Percentiles rank a stretch among this genome's conserved stretches.
These are phyloP conservation scores for Thalassiosira mediterranea DNA, from an alignment of 352 stramenopile genomes.

Conservation along the genomic window DNA sequence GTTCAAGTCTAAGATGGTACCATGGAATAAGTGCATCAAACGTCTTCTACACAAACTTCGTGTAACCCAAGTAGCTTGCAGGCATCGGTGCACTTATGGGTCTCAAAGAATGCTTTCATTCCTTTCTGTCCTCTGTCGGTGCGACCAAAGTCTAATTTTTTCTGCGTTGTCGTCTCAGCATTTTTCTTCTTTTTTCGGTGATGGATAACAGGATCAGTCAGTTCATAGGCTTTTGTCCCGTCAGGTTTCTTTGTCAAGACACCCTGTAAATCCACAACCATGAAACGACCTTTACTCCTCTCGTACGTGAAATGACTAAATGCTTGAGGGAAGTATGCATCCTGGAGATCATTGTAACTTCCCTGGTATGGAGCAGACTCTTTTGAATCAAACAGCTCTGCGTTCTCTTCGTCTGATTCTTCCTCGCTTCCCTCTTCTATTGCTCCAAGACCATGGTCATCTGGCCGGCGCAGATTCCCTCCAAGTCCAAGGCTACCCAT, in stretches of 20 bases:
- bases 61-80: constrained; percentile 51
- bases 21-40: no score
- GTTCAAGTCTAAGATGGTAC: no score
- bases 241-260: constrained; percentile 36
- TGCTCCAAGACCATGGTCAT: constrained; percentile 26
- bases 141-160: constrained; percentile 35
- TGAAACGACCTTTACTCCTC: constrained; percentile 46
- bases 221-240: constrained; percentile 33
- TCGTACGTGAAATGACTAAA: constrained; percentile 64
- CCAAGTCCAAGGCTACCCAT: constrained; percentile 23
- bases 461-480: neutral
- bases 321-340: constrained; percentile 51
- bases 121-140: constrained; percentile 48
- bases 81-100: constrained; percentile 50
- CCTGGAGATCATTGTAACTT: constrained; percentile 31
- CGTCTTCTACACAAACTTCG: constrained; percentile 4
- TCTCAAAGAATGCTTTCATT: constrained; percentile 59
- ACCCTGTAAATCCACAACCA: constrained; percentile 63
- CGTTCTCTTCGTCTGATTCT: constrained; percentile 20
- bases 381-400: constrained; percentile 27
- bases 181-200: constrained; percentile 14
- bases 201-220: constrained; percentile 62
- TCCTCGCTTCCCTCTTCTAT: constrained; percentile 55
- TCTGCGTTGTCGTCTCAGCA: constrained; percentile 4
- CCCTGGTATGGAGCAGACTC: constrained; percentile 13